Base-by-base conservation (phyloP, 805 yeast genomes). In the Blastobotrys peoriensis region DNA sequence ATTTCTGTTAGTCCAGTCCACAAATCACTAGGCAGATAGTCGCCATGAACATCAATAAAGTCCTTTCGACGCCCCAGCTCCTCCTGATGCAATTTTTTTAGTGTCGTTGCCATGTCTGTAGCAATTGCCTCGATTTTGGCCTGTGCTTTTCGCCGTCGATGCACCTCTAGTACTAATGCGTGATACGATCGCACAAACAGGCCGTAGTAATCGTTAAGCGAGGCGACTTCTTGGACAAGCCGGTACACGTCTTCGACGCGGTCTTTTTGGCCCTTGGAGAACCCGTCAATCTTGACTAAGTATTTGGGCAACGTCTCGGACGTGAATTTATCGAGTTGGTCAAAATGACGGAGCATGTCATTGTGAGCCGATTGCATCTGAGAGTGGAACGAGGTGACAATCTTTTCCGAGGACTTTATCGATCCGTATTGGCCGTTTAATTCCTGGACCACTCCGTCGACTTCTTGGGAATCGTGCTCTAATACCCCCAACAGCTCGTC, bases 401-500 rank as follows among this genome's bases (percentile, higher is more conserved):
- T 33, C 17, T 35, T 25, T 20, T 50, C 51, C 10, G 51, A 46
- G 10, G 21, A 36, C 34, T 54, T 51, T 6, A 56, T 53, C 5
- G 42, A 38, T 23, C 40, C 44, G n/a, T 49, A 47, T 10, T 51
- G 47, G 23, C 47, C 57, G 20, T 53, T 47, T 25, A 61, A 46
- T 13, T 54, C 56, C 6, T 49, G 53, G 13, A 58, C 51, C 2
- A 59, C 65, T 1, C 51, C 62, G 38, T 58, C 65, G 16, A 59
- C 60, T 28, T 61, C 65, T 35, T 57, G 53, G 30, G 67, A 61
- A 33, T 59, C 64, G 3, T 56, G 60, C 8, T 60, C 63, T 15
- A 79, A 57, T 0, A 84, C 86, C 1, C 69, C 72, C 0, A 78
- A 75, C 3, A 84, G 67, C 48, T 84, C 86, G 3, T 58, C 53